A percentile compares a stretch with the other conserved stretches of the same genome.
Conservation (phyloP, 176 grass and related monocot genomes). For the Zea luxurians region DNA sequence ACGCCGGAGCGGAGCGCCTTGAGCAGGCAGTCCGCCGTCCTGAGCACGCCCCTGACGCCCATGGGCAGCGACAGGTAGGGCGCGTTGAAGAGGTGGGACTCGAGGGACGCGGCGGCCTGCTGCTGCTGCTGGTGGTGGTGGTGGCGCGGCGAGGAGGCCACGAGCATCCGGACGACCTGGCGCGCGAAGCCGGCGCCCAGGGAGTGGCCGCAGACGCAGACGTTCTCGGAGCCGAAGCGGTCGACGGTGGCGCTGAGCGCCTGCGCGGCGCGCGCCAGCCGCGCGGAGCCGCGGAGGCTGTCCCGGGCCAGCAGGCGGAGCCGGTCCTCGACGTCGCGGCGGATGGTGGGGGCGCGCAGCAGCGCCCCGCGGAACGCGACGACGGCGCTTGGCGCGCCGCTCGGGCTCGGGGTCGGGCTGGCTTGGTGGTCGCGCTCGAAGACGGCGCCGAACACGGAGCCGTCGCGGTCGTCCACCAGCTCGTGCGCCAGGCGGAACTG, state of each 20-base stretch:
- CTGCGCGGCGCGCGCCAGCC: conserved; percentile 58
- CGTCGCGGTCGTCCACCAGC: conserved; percentile 77
- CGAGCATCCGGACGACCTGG: conserved; percentile 62
- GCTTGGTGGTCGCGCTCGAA: conserved; percentile 70
- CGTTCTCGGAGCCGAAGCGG: conserved; percentile 64
- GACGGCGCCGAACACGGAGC: conserved; percentile 83
- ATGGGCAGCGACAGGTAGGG: conserved; percentile 78
- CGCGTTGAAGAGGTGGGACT: conserved; percentile 92
- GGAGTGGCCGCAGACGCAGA: conserved; percentile 81
- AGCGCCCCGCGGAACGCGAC: conserved; percentile 79
- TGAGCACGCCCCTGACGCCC: conserved; percentile 56
- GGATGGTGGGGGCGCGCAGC: conserved; percentile 61
- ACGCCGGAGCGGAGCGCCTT: conserved; percentile 52
- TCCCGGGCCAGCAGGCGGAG: conserved; percentile 67
- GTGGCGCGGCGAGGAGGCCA: conserved; percentile 10
- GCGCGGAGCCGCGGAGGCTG: conserved; percentile 72
- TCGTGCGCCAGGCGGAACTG: conserved; percentile 70
- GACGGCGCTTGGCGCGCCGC: conserved; percentile 70
- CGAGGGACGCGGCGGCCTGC: conserved; percentile 43
- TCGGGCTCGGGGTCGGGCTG: conserved; percentile 11
- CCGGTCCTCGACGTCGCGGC: conserved; percentile 81
- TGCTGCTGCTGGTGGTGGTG: not conserved
- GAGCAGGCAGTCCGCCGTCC: conserved; percentile 60
- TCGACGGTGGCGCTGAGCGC: conserved; percentile 49
- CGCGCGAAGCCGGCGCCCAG: conserved; percentile 81